Evolutionary conservation across 371 early-diverging fungal genomes (phyloP).

Genomic region (Mortierella sp.): DNA sequence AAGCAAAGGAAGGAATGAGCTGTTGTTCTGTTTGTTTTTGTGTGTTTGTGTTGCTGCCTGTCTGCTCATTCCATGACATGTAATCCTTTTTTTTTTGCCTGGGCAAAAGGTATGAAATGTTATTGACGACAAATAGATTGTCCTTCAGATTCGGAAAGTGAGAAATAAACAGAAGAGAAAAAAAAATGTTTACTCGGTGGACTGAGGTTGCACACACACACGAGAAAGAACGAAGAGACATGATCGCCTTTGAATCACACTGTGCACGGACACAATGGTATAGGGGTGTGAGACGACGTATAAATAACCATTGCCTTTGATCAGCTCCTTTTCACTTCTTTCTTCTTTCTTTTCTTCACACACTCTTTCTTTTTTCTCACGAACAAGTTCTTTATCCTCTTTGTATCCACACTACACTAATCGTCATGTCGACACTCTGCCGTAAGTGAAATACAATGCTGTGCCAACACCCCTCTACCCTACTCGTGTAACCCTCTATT

Average conservation of each 20-base stretch:
- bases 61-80: background rate
- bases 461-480: background rate
- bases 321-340: background rate
- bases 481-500: too few species aligned
- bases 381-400: background rate
- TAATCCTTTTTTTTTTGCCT: too few species aligned
- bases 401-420: background rate
- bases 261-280: background rate
- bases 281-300: background rate
- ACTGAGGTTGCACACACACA: constrained; percentile 20
- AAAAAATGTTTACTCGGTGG: constrained; percentile 19
- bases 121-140: too few species aligned
- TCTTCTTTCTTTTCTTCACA: background rate
- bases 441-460: background rate
- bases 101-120: too few species aligned
- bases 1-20: background rate
- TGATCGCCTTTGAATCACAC: background rate
- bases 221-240: constrained; percentile 6
- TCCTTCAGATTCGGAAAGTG: constrained; percentile 8
- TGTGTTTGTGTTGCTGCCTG: background rate
- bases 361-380: background rate
- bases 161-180: background rate
- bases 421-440: constrained; percentile 15
- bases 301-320: background rate
- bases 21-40: constrained; percentile 6